Percentiles rank a stretch among this genome's conserved stretches.
phyloP scores from a whole-genome alignment of 768 basidiomycete genomes.

The Filobasidium floriforme region DNA sequence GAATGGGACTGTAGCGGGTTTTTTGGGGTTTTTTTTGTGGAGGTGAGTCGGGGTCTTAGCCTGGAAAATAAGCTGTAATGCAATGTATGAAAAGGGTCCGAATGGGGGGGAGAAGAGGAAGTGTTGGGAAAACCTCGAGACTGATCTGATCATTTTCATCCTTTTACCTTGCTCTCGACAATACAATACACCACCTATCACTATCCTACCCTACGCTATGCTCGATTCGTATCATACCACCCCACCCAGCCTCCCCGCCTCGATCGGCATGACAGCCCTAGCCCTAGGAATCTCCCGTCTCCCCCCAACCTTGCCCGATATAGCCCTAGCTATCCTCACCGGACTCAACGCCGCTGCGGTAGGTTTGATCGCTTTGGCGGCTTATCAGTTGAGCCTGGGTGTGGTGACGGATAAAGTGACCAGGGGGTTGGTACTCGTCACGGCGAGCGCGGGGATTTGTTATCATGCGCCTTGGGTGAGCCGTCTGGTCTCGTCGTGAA shows the following conservation, averaged over 20 bases:
- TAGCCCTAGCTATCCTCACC: conserved; percentile 52
- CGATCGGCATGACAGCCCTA: conserved; percentile 51
- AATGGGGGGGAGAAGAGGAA: too few species aligned
- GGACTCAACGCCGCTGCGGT: conserved; percentile 56
- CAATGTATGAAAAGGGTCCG: too few species aligned
- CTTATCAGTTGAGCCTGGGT: conserved; percentile 49
- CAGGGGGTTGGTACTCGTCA: conserved; percentile 48
- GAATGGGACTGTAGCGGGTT: conserved; percentile 48
- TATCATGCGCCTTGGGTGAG: conserved; percentile 52
- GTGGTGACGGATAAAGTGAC: conserved; percentile 51
- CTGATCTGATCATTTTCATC: too few species aligned
- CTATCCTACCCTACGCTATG: too few species aligned
- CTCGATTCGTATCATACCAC: not conserved
- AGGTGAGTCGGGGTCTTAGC: conserved; percentile 40
- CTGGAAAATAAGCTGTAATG: too few species aligned
- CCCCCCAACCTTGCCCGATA: conserved; percentile 48
- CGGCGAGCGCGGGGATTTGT: conserved; percentile 51
- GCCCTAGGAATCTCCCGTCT: conserved; percentile 50
- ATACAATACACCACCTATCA: too few species aligned
- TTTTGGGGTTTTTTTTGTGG: conserved; percentile 50
- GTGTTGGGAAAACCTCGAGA: too few species aligned
- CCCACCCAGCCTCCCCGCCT: conserved; percentile 47
- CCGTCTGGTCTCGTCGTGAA: too few species aligned
- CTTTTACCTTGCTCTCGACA: too few species aligned
- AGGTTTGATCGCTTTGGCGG: conserved; percentile 54